These are phyloP conservation scores for Inga oerstediana DNA, from an alignment of 306 rosid genomes.

Conservation along the genomic window DNA sequence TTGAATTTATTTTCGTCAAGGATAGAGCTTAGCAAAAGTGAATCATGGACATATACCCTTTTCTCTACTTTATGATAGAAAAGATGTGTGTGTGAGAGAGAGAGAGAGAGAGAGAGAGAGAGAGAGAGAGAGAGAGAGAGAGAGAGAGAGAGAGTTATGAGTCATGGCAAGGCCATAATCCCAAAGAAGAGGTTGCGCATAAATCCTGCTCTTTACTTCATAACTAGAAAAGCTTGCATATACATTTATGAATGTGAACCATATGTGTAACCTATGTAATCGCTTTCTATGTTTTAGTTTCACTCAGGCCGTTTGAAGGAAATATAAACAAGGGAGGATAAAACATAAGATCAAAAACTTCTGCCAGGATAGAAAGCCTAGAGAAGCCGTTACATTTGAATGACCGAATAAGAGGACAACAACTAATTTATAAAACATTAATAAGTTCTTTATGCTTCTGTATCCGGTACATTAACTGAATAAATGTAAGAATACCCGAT, in stretches of 20 bases:
- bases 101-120: neutral
- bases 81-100: neutral
- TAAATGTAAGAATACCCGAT: neutral
- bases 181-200: neutral
- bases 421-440: neutral
- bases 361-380: neutral
- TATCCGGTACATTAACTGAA: neutral
- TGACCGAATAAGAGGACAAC: neutral
- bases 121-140: neutral
- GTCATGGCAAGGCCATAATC: slow-evolving; percentile 8
- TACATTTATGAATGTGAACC: slow-evolving; percentile 1
- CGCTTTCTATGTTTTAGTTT: slow-evolving; percentile 6
- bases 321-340: slow-evolving; percentile 23
- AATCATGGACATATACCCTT: neutral
- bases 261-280: neutral
- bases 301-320: slow-evolving; percentile 19
- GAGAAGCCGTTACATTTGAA: neutral
- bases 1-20: neutral
- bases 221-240: neutral
- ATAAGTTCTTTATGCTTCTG: slow-evolving; percentile 16
- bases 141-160: neutral
- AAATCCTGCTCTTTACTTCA: slow-evolving; percentile 15
- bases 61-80: neutral
- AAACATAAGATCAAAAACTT: slow-evolving; percentile 21
- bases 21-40: slow-evolving; percentile 12